phyloP scores from a whole-genome alignment of 2,329 filamentous ascomycete species.

The Sclerotinia spermophila region DNA sequence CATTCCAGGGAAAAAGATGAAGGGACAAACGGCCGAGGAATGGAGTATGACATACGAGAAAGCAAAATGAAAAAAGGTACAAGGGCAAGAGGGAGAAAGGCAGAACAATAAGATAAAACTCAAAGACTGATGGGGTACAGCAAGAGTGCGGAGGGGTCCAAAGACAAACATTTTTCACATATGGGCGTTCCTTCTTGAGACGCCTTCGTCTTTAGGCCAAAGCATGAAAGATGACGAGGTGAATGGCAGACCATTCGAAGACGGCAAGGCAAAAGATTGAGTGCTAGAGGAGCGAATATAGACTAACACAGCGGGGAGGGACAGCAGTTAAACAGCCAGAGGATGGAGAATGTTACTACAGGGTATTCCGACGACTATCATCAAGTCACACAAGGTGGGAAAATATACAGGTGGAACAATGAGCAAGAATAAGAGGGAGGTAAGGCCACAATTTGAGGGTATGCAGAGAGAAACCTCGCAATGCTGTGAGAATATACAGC shows the following conservation, averaged over 20 bases:
- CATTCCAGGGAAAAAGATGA: background rate
- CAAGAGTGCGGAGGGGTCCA: accelerated
- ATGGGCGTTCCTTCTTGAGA: no score
- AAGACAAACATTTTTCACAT: no score
- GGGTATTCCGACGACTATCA: accelerated
- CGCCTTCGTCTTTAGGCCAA: no score
- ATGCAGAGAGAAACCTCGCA: no score
- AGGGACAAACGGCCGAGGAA: accelerated
- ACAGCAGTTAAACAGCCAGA: accelerated
- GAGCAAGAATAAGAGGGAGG: no score
- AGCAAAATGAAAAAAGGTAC: background rate
- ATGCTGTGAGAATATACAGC: no score
- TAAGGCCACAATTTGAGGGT: no score
- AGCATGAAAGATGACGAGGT: background rate
- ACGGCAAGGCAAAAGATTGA: background rate
- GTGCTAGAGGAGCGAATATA: accelerated
- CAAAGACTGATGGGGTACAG: background rate
- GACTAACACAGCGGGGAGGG: background rate
- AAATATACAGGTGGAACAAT: background rate
- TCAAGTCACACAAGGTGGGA: background rate
- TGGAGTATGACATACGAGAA: background rate
- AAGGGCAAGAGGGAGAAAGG: no score
- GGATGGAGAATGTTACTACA: background rate
- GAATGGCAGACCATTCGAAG: background rate
- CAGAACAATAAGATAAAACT: accelerated